Evolutionary conservation across 2,329 filamentous ascomycete genomes (phyloP).

Genomic region (Trichoderma sp.): DNA sequence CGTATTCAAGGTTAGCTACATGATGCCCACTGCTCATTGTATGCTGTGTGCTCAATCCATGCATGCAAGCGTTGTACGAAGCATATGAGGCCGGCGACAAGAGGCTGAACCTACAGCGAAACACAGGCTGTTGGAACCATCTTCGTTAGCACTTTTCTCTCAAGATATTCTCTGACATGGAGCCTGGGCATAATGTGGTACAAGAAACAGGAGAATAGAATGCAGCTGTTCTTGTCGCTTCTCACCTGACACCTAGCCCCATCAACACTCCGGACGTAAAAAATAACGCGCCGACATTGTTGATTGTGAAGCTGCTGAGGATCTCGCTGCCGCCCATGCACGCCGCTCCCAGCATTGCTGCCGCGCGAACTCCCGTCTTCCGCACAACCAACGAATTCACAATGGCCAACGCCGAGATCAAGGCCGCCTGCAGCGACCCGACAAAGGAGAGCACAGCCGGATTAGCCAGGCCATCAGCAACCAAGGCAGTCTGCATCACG

Average conservation of each 20-base stretch:
- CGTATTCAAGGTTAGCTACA: slow-evolving; percentile 9
- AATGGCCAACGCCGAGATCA: slow-evolving; percentile 54
- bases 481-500: slow-evolving; percentile 59
- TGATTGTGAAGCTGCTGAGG: slow-evolving; percentile 34
- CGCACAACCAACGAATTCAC: slow-evolving; percentile 54
- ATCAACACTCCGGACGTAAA: slow-evolving; percentile 33
- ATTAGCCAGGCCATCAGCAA: slow-evolving; percentile 50
- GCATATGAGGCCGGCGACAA: background rate
- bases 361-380: slow-evolving; percentile 50
- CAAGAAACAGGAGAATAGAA: no score
- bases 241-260: slow-evolving; percentile 37
- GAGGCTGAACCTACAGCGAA: slow-evolving; percentile 37
- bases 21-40: background rate
- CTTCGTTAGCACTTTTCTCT: background rate
- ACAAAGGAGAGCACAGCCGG: slow-evolving; percentile 61
- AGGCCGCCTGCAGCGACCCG: slow-evolving; percentile 53
- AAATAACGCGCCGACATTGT: slow-evolving; percentile 38
- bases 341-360: slow-evolving; percentile 51
- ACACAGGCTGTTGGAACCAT: slow-evolving; percentile 28
- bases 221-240: background rate
- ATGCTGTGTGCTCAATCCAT: background rate
- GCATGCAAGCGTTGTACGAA: background rate
- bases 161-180: background rate
- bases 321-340: slow-evolving; percentile 54
- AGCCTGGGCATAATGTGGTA: background rate